Conservation (phyloP, 352 stramenopile genomes). For the Pythium chondricola region DNA sequence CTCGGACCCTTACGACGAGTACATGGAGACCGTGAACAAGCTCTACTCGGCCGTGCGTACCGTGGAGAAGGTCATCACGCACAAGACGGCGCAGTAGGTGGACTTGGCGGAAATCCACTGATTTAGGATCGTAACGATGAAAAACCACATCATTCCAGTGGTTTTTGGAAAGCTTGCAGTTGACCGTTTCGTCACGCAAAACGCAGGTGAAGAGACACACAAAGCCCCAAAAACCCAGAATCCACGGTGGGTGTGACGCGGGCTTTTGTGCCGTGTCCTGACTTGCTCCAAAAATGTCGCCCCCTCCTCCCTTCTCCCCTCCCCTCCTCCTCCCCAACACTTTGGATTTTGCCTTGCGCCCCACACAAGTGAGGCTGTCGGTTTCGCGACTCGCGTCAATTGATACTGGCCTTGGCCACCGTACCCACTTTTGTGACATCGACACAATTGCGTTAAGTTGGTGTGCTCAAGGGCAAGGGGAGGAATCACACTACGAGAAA, state of each 20-base stretch:
- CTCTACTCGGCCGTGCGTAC: slow-evolving; percentile 77
- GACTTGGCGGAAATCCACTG: background rate
- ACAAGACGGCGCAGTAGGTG: slow-evolving; percentile 25
- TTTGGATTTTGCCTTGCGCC: slow-evolving; percentile 38
- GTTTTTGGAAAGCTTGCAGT: background rate
- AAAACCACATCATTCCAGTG: slow-evolving; percentile 4
- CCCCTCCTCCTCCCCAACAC: slow-evolving; percentile 15
- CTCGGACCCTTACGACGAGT: slow-evolving; percentile 81
- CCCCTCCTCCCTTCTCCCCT: background rate
- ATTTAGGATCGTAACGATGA: background rate
- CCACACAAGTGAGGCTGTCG: slow-evolving; percentile 2
- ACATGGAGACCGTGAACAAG: slow-evolving; percentile 89
- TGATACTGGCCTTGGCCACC: background rate
- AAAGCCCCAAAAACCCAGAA: slow-evolving; percentile 9
- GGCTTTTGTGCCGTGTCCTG: slow-evolving; percentile 1
- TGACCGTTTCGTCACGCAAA: background rate
- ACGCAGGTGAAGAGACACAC: background rate
- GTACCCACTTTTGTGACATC: slow-evolving; percentile 23
- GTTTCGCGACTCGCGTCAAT: slow-evolving; percentile 3
- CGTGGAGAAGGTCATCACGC: slow-evolving; percentile 65
- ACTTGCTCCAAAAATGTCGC: background rate
- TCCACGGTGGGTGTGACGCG: slow-evolving; percentile 8
- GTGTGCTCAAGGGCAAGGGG: slow-evolving; percentile 9
- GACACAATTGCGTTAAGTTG: background rate
- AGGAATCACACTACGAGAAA: background rate